Conservation (phyloP, 371 early-diverging fungal species). For the Mucor piriformis region DNA sequence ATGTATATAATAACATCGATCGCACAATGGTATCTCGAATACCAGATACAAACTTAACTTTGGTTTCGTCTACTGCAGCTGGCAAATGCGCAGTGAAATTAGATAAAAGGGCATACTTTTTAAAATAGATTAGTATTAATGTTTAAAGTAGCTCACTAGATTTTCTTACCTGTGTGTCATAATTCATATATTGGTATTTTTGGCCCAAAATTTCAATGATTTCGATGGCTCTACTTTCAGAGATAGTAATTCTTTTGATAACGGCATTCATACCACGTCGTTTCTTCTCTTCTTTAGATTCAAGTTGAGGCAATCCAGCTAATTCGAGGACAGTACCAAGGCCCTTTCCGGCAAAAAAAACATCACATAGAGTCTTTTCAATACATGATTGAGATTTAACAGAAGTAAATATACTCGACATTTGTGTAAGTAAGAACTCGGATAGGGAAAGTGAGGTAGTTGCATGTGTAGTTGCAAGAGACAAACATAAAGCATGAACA, state of each 20-base stretch:
- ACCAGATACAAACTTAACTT: slow-evolving; percentile 11
- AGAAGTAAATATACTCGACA: slow-evolving; percentile 15
- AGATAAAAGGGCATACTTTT: neutral
- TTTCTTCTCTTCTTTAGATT: slow-evolving; percentile 1
- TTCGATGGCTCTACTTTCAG: slow-evolving; percentile 51
- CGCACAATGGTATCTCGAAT: slow-evolving; percentile 21
- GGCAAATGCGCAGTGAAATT: slow-evolving; percentile 28
- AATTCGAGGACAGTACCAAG: slow-evolving; percentile 53
- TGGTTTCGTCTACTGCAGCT: slow-evolving; percentile 19
- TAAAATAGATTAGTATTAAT: neutral
- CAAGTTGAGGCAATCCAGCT: slow-evolving; percentile 36
- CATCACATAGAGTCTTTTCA: neutral
- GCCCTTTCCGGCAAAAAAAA: slow-evolving; percentile 37
- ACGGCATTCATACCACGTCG: slow-evolving; percentile 62
- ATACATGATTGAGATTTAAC: slow-evolving; percentile 5
- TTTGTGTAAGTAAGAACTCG: slow-evolving; percentile 54
- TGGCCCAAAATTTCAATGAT: slow-evolving; percentile 2
- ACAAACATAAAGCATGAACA: slow-evolving; percentile 31
- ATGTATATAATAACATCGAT: neutral
- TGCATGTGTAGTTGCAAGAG: slow-evolving; percentile 57
- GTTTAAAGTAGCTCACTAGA: neutral
- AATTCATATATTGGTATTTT: slow-evolving; percentile 2
- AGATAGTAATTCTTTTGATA: slow-evolving; percentile 47
- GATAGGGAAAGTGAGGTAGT: slow-evolving; percentile 55
- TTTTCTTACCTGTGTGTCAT: slow-evolving; percentile 6